A percentile compares a stretch with the other conserved stretches of the same genome.
These are phyloP conservation scores for Vigna reflexopilosa DNA, from an alignment of 306 rosid genomes.

Conservation along the genomic window DNA sequence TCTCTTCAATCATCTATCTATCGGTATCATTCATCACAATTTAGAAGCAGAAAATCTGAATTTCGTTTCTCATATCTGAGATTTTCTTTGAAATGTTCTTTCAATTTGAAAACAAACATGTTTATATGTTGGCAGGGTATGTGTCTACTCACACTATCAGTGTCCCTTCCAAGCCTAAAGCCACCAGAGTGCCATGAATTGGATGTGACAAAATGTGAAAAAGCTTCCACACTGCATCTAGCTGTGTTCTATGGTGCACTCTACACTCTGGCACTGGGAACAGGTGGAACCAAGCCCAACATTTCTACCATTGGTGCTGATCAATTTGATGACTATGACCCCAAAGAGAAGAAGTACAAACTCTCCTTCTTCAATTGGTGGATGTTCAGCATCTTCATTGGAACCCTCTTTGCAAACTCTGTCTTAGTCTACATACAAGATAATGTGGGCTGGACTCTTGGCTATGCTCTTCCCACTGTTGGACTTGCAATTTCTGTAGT, in stretches of 20 bases:
- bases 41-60: too few relatives aligned
- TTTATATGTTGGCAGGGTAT: conserved; percentile 36
- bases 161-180: conserved; percentile 46
- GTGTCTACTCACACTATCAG: conserved; percentile 43
- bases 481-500: conserved; percentile 62
- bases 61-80: too few relatives aligned
- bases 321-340: conserved; percentile 77
- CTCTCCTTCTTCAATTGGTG: conserved; percentile 91
- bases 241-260: conserved; percentile 53
- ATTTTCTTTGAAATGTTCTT: too few relatives aligned
- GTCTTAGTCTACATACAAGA: conserved; percentile 69
- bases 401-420: conserved; percentile 74
- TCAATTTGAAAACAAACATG: too few relatives aligned
- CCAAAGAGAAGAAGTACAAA: conserved; percentile 65
- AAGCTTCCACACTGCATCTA: conserved; percentile 45
- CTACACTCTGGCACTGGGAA: conserved; percentile 70
- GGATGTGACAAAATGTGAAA: conserved; percentile 37
- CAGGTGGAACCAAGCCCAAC: conserved; percentile 85
- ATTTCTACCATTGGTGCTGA: conserved; percentile 91
- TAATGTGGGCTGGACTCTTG: conserved; percentile 69
- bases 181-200: conserved; percentile 44
- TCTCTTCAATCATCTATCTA: conserved; percentile 53
- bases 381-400: conserved; percentile 79
- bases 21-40: conserved; percentile 34
- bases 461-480: conserved; percentile 75